Evolutionary conservation across 2,329 filamentous ascomycete species (phyloP).

Genomic region (Sporothrix schenckii): DNA sequence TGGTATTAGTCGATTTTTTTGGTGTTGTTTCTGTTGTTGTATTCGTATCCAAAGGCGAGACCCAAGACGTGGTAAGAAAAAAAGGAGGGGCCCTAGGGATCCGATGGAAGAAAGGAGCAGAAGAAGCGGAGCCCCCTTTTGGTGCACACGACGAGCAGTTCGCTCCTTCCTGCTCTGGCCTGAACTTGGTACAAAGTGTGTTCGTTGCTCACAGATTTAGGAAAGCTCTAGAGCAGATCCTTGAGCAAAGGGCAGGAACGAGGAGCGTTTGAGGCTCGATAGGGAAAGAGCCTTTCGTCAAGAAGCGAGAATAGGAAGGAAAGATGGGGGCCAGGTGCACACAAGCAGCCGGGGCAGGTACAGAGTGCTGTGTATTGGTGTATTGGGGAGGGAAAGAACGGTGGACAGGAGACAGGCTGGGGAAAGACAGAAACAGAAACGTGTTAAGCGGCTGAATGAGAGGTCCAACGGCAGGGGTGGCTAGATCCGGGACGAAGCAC

Average conservation of each 20-base stretch:
- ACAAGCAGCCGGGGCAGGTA: not conserved
- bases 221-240: not conserved
- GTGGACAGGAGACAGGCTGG: not conserved
- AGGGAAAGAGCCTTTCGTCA: not conserved
- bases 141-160: not conserved
- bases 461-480: not conserved
- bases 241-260: conserved; percentile 10
- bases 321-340: not conserved
- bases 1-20: conserved; percentile 20
- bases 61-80: conserved; percentile 1
- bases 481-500: conserved; percentile 13
- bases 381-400: conserved; percentile 3
- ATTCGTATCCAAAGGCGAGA: conserved; percentile 22
- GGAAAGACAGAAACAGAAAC: conserved; percentile 2
- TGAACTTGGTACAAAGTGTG: not conserved
- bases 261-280: not conserved
- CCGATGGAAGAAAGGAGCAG: not conserved
- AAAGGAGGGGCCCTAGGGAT: not conserved
- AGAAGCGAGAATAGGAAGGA: conserved; percentile 1
- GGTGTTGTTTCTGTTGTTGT: conserved; percentile 16
- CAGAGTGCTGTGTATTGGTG: not conserved
- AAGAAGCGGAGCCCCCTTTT: conserved; percentile 12
- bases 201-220: not conserved
- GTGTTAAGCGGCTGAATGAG: conserved; percentile 28
- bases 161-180: conserved; percentile 1